Conservation (phyloP, 179 eudicot species). For the Amaranthus tricolor region DNA sequence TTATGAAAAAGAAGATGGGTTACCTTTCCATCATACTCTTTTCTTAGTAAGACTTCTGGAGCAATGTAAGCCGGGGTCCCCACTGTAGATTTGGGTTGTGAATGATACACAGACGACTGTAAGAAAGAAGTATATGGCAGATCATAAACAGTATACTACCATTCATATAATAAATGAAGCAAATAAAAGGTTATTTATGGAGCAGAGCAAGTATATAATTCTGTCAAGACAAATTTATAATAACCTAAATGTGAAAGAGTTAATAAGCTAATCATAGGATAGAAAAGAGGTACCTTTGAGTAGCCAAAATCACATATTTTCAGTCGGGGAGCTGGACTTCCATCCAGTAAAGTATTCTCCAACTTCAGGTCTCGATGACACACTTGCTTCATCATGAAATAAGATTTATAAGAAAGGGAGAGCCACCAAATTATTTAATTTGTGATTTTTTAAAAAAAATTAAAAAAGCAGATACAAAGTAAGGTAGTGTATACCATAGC, state of each 20-base stretch:
- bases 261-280: background rate
- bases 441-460: background rate
- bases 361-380: constrained; percentile 91
- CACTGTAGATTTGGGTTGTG: constrained; percentile 91
- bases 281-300: constrained; percentile 55
- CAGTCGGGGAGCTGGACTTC: constrained; percentile 84
- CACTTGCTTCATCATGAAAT: constrained; percentile 63
- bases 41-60: constrained; percentile 74
- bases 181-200: background rate
- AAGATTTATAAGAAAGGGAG: background rate
- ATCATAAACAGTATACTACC: background rate
- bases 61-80: constrained; percentile 96
- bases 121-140: constrained; percentile 25
- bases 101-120: constrained; percentile 77
- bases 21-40: constrained; percentile 97
- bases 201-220: background rate
- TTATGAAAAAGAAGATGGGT: background rate
- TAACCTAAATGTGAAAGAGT: background rate
- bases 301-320: constrained; percentile 96
- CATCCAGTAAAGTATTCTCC: constrained; percentile 88
- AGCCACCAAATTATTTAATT: constrained; percentile 6
- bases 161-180: background rate
- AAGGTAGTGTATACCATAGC: constrained; percentile 53
- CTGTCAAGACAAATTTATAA: background rate
- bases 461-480: background rate